Percentiles rank a stretch among this genome's conserved stretches.
Evolutionary conservation across 805 yeast genomes (phyloP).

Genomic region (Metschnikowia colocasiae): DNA sequence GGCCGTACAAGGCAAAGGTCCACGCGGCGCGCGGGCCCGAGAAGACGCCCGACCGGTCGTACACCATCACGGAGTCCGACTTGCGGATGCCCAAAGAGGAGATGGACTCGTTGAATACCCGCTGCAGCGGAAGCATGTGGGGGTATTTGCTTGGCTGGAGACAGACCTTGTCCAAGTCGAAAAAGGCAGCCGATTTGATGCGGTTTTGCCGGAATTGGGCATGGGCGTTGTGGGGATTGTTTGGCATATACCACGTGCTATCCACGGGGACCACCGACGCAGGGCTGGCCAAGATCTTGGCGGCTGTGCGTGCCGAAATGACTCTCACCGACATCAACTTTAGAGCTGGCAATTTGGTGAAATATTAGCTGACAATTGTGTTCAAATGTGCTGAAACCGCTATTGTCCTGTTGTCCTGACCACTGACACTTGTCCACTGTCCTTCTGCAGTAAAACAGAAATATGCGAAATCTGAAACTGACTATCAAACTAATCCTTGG

Average conservation of each 20-base stretch:
- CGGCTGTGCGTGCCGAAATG: slow-evolving; percentile 7
- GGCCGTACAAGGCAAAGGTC: slow-evolving; percentile 82
- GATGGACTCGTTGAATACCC: slow-evolving; percentile 52
- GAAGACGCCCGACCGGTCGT: slow-evolving; percentile 82
- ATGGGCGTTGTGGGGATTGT: slow-evolving; percentile 54
- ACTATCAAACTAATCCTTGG: too few relatives aligned
- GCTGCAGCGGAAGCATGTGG: slow-evolving; percentile 78
- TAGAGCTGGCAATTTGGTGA: too few relatives aligned
- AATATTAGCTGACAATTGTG: too few relatives aligned
- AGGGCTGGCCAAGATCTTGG: slow-evolving; percentile 12
- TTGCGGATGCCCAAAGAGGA: slow-evolving; percentile 52
- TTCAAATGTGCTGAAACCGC: too few relatives aligned
- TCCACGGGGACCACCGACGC: slow-evolving; percentile 58
- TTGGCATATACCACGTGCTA: slow-evolving; percentile 92
- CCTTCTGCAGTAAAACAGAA: too few relatives aligned
- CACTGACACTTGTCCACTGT: too few relatives aligned
- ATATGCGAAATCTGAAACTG: too few relatives aligned
- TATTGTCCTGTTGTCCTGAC: too few relatives aligned
- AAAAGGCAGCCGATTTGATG: slow-evolving; percentile 26
- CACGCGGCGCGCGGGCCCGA: slow-evolving; percentile 91
- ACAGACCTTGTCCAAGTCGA: slow-evolving; percentile 17
- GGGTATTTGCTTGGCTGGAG: slow-evolving; percentile 62
- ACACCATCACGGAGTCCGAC: slow-evolving; percentile 65
- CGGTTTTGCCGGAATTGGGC: slow-evolving; percentile 53
- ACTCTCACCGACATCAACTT: slow-evolving; percentile 5